Evolutionary conservation across 78 protist species (phyloP).

Genomic region (Dictyostelium intermedium): DNA sequence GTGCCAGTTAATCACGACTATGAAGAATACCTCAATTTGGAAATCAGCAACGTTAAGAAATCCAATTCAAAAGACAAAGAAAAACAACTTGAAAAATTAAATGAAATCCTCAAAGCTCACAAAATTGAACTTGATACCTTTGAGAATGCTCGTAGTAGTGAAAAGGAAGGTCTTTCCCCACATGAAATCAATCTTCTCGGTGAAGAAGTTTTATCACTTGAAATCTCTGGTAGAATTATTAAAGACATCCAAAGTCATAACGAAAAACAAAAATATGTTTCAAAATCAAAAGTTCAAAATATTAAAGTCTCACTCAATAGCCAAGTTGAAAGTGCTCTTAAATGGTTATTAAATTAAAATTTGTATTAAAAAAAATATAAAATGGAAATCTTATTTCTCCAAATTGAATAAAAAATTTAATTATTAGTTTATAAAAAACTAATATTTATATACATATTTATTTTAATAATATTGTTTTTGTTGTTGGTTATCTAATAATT

Average conservation of each 20-base stretch:
- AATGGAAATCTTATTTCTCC: too few relatives aligned
- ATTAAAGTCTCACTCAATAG: not conserved
- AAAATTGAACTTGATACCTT: not conserved
- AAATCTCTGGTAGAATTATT: not conserved
- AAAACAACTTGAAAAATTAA: not conserved
- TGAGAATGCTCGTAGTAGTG: not conserved
- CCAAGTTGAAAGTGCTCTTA: not conserved
- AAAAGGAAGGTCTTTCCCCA: not conserved
- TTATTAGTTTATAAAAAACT: too few relatives aligned
- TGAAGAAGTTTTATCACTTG: not conserved
- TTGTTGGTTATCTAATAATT: conserved; percentile 1
- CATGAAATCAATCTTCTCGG: not conserved
- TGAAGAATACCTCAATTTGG: not conserved
- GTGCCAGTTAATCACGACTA: not conserved
- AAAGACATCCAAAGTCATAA: not conserved
- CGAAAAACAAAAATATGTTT: not conserved
- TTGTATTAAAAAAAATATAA: not conserved
- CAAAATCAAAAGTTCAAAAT: not conserved
- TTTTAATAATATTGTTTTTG: conserved; percentile 6
- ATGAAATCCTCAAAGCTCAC: not conserved
- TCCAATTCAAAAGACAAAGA: not conserved
- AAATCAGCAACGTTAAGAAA: not conserved
- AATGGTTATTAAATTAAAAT: not conserved
- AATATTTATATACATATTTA: not conserved
- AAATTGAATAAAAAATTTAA: too few relatives aligned